Conservation (phyloP, 169 alveolate species). For the Plasmodium knowlesi region DNA sequence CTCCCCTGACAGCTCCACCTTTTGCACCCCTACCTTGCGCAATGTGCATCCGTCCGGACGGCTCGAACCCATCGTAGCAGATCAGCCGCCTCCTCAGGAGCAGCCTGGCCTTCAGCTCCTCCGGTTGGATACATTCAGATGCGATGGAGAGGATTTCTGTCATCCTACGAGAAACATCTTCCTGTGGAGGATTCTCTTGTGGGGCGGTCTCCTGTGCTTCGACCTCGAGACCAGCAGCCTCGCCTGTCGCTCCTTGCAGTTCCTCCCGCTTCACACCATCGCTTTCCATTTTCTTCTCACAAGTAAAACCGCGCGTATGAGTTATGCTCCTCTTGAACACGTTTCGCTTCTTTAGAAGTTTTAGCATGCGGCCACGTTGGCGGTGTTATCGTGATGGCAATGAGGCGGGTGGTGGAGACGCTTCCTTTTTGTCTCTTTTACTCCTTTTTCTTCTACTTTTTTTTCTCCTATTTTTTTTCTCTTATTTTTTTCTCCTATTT, state of each 20-base stretch:
- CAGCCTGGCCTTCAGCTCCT: constrained; percentile 63
- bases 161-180: constrained; percentile 77
- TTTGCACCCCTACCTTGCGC: constrained; percentile 94
- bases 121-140: constrained; percentile 86
- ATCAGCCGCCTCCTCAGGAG: constrained; percentile 75
- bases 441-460: background rate
- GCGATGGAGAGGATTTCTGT: constrained; percentile 84
- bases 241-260: background rate
- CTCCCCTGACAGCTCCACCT: background rate
- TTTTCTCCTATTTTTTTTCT: background rate
- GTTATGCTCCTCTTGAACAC: background rate
- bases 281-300: constrained; percentile 23
- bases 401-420: background rate
- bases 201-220: constrained; percentile 23
- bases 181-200: constrained; percentile 13
- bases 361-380: constrained; percentile 16
- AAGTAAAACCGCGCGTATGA: constrained; percentile 1
- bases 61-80: constrained; percentile 99
- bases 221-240: background rate
- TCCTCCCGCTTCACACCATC: constrained; percentile 22
- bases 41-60: constrained; percentile 99
- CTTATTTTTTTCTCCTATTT: too few species aligned
- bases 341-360: background rate
- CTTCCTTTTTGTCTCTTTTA: background rate
- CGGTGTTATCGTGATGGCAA: background rate